Conservation (phyloP, 257 asterid genomes). For the Marsdenia floribunda region DNA sequence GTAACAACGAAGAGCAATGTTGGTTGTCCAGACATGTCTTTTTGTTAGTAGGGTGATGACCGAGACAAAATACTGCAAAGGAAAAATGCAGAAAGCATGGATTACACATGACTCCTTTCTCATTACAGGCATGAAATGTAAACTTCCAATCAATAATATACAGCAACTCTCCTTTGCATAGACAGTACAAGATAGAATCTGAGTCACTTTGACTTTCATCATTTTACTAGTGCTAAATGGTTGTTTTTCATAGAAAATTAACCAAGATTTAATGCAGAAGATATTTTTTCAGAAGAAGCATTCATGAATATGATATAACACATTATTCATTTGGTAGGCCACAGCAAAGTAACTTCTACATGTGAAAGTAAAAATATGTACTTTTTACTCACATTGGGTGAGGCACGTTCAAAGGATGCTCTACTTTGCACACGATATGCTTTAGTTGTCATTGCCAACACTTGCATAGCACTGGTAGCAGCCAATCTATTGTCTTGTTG, state of each 20-base stretch:
- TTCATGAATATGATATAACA: neutral
- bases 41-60: neutral
- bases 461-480: constrained; percentile 98
- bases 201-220: neutral
- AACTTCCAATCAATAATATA: neutral
- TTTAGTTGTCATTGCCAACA: constrained; percentile 94
- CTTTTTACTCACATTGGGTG: constrained; percentile 47
- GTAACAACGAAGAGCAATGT: neutral
- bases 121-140: neutral
- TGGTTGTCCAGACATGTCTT: neutral
- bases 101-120: neutral
- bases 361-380: neutral
- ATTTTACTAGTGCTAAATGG: neutral
- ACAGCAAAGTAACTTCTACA: neutral
- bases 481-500: constrained; percentile 92
- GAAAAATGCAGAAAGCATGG: neutral
- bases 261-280: neutral
- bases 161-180: neutral
- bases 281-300: neutral
- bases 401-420: constrained; percentile 57
- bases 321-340: neutral
- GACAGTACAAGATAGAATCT: neutral
- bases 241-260: neutral
- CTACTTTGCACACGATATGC: constrained; percentile 96
- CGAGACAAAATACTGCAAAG: neutral